A percentile compares a stretch with the other conserved stretches of the same genome.
Conservation (phyloP, 1,139 yeast genomes). For the Diutina mesorugosa region DNA sequence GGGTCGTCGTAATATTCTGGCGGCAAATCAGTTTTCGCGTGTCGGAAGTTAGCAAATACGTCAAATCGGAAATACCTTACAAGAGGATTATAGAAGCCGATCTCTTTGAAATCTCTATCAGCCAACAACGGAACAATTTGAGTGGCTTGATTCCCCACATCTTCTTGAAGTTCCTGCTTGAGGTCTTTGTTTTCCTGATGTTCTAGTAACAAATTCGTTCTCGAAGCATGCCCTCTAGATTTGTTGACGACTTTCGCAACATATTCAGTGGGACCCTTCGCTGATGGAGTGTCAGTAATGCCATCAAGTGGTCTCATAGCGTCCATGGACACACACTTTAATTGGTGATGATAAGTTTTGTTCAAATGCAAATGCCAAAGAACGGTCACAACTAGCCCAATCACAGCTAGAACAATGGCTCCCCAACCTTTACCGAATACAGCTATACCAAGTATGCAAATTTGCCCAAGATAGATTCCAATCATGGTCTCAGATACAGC, state of each 20-base stretch:
- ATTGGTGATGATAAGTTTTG: conserved; percentile 51
- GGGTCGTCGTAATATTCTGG: conserved; percentile 18
- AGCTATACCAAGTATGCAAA: conserved; percentile 75
- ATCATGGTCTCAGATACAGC: conserved; percentile 82
- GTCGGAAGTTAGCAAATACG: conserved; percentile 42
- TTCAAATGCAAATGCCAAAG: conserved; percentile 51
- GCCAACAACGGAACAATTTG: conserved; percentile 35
- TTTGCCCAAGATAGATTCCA: conserved; percentile 78
- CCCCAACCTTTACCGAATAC: conserved; percentile 95
- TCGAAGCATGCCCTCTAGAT: conserved; percentile 7
- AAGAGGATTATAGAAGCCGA: conserved; percentile 17
- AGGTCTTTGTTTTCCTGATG: conserved; percentile 9
- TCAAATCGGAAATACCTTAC: conserved; percentile 55
- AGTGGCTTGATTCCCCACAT: conserved; percentile 8
- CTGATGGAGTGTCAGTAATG: conserved; percentile 43
- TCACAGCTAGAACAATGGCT: conserved; percentile 65
- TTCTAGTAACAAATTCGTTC: conserved; percentile 4
- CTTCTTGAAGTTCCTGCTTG: conserved; percentile 10
- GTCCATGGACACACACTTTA: conserved; percentile 48
- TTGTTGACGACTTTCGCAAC: conserved; percentile 17
- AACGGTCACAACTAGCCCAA: conserved; percentile 50
- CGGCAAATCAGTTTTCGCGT: conserved; percentile 20
- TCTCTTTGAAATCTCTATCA: conserved; percentile 32
- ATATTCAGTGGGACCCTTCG: conserved; percentile 23
- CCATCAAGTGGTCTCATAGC: conserved; percentile 66